Percentiles rank a stretch among this genome's conserved stretches.
phyloP scores from a whole-genome alignment of 441 rosid genomes.

The Mallotus japonicus region DNA sequence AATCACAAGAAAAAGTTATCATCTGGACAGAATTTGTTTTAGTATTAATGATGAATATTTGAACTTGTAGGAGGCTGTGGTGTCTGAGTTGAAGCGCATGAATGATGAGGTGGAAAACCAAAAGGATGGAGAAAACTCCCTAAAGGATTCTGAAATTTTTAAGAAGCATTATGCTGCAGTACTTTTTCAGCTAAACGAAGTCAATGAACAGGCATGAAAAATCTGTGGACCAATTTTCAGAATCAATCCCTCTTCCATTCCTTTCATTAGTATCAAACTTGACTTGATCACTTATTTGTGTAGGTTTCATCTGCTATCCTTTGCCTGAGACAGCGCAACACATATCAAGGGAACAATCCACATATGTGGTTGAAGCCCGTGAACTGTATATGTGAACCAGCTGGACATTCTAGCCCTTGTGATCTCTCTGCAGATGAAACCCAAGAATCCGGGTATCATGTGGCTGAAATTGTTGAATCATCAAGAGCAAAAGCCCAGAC shows the following conservation, averaged over 20 bases:
- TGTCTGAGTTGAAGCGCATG: slow-evolving; percentile 52
- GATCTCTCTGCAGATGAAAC: slow-evolving; percentile 28
- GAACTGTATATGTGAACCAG: slow-evolving; percentile 30
- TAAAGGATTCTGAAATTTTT: slow-evolving; percentile 58
- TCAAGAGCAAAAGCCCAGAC: slow-evolving; percentile 72
- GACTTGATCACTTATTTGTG: slow-evolving; percentile 12
- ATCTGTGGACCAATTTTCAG: slow-evolving; percentile 19
- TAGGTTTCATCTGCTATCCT: slow-evolving; percentile 69
- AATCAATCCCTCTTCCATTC: slow-evolving; percentile 13
- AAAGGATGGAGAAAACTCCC: slow-evolving; percentile 41
- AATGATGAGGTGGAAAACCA: slow-evolving; percentile 54
- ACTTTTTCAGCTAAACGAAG: slow-evolving; percentile 65
- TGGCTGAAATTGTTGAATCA: slow-evolving; percentile 66
- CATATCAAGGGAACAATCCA: slow-evolving; percentile 40
- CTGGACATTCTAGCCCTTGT: slow-evolving; percentile 32
- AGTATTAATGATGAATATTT: slow-evolving; percentile 17
- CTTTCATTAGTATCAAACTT: slow-evolving; percentile 5
- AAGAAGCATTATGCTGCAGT: slow-evolving; percentile 68
- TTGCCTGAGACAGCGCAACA: slow-evolving; percentile 50
- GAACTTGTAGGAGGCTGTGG: slow-evolving; percentile 51
- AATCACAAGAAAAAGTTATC: not conserved
- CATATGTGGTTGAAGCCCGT: slow-evolving; percentile 42
- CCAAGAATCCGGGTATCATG: slow-evolving; percentile 70
- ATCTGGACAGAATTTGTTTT: slow-evolving; percentile 6
- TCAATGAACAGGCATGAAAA: slow-evolving; percentile 63